These are phyloP conservation scores for Suillus americanus DNA, from an alignment of 768 basidiomycete species.

Conservation along the genomic window DNA sequence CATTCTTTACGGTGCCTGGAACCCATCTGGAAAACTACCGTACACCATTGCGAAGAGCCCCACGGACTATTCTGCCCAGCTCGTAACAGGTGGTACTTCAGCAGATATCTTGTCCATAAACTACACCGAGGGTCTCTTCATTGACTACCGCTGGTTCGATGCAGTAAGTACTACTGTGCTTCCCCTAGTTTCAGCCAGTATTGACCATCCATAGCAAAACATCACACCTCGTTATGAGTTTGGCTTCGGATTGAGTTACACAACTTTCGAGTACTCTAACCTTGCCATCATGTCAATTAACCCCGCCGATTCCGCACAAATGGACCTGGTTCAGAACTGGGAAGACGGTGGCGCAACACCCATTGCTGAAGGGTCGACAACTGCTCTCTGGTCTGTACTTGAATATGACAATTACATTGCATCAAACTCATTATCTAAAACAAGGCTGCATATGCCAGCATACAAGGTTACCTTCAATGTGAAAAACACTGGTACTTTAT, in stretches of 20 bases:
- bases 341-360: conserved; percentile 56
- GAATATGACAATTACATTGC: background rate
- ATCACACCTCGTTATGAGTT: conserved; percentile 86
- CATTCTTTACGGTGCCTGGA: conserved; percentile 73
- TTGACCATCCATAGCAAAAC: conserved; percentile 42
- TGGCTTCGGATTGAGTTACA: conserved; percentile 88
- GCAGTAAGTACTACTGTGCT: conserved; percentile 43
- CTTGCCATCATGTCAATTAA: conserved; percentile 47
- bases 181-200: background rate
- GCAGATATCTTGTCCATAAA: conserved; percentile 45
- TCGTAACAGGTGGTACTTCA: conserved; percentile 25
- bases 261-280: conserved; percentile 70
- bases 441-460: conserved; percentile 67
- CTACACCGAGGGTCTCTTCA: conserved; percentile 64
- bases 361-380: conserved; percentile 54
- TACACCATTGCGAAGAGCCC: conserved; percentile 68
- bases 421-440: conserved; percentile 8
- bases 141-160: conserved; percentile 76
- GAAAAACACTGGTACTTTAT: conserved; percentile 58
- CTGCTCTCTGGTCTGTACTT: conserved; percentile 53
- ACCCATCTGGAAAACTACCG: conserved; percentile 72
- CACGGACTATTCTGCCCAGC: conserved; percentile 50
- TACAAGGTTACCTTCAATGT: conserved; percentile 64
- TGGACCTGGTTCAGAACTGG: conserved; percentile 48
- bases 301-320: conserved; percentile 27